These are phyloP conservation scores for Termitomyces sp. DNA, from an alignment of 768 basidiomycete species.

Conservation along the genomic window DNA sequence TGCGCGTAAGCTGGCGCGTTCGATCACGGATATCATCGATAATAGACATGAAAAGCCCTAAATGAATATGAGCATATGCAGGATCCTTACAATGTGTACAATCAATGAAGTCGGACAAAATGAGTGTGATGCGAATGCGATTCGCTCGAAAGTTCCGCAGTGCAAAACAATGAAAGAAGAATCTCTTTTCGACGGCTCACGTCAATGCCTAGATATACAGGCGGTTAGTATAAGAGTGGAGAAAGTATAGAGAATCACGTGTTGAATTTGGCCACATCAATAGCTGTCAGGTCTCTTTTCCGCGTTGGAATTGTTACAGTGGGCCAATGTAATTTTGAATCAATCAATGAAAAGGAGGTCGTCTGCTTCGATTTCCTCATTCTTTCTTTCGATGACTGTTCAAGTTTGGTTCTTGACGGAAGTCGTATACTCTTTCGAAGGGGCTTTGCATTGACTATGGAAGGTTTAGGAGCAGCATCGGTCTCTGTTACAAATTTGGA, in stretches of 20 bases:
- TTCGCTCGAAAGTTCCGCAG: slow-evolving; percentile 1
- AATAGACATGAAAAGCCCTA: neutral
- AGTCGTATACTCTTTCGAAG: neutral
- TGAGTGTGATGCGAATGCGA: slow-evolving; percentile 7
- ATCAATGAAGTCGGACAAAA: slow-evolving; percentile 2
- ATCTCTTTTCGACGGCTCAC: slow-evolving; percentile 4
- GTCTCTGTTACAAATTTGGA: neutral
- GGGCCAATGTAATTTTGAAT: neutral
- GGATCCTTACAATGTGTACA: neutral
- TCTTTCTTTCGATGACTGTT: neutral
- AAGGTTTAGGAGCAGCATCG: no score
- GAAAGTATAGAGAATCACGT: neutral
- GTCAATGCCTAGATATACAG: slow-evolving; percentile 3
- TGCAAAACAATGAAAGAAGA: slow-evolving; percentile 4
- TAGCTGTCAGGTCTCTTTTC: neutral
- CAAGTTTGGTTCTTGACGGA: neutral
- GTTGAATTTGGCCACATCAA: neutral
- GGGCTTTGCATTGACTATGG: no score
- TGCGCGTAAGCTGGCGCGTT: neutral
- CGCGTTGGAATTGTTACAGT: neutral
- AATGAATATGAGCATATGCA: neutral
- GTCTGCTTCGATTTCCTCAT: no score
- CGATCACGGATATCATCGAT: neutral
- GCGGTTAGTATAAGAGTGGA: neutral
- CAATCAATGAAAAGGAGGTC: neutral